These are phyloP conservation scores for Chytriomyces confervae DNA, from an alignment of 192 early-diverging fungal species.

Conservation along the genomic window DNA sequence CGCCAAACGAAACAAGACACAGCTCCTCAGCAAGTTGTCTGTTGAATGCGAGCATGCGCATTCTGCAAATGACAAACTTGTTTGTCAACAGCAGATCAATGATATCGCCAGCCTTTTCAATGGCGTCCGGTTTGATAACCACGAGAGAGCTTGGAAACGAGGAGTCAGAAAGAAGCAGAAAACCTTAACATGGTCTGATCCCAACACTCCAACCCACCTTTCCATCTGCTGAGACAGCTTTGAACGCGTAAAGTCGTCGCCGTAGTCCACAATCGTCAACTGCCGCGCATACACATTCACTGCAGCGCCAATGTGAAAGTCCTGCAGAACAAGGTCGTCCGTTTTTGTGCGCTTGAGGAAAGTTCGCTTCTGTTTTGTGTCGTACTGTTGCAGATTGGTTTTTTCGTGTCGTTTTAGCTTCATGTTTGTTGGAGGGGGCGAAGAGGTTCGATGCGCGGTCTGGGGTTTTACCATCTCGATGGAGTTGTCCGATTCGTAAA, in stretches of 20 bases:
- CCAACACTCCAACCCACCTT: slow-evolving; percentile 32
- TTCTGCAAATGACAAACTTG: slow-evolving; percentile 45
- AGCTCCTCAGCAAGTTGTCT: slow-evolving; percentile 33
- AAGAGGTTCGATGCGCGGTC: background rate
- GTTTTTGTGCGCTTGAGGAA: slow-evolving; percentile 61
- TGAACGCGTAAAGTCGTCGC: slow-evolving; percentile 57
- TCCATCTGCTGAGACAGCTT: slow-evolving; percentile 49
- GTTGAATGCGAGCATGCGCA: slow-evolving; percentile 43
- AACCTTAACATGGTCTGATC: too few relatives aligned
- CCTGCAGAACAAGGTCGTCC: slow-evolving; percentile 44
- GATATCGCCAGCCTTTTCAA: slow-evolving; percentile 47
- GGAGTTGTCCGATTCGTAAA: slow-evolving; percentile 56
- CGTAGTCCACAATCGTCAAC: slow-evolving; percentile 55
- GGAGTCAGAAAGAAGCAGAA: slow-evolving; percentile 12
- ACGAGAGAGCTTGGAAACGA: slow-evolving; percentile 46
- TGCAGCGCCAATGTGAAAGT: slow-evolving; percentile 60
- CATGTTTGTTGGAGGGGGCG: background rate
- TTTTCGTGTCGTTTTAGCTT: background rate
- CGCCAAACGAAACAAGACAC: slow-evolving; percentile 15
- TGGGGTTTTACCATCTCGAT: slow-evolving; percentile 62
- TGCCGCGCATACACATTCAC: slow-evolving; percentile 60
- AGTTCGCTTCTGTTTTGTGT: slow-evolving; percentile 58
- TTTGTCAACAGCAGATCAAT: slow-evolving; percentile 45
- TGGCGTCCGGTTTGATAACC: slow-evolving; percentile 51
- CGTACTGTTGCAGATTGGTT: slow-evolving; percentile 49